These are phyloP conservation scores for Russula sp. DNA, from an alignment of 768 basidiomycete genomes.

Conservation along the genomic window DNA sequence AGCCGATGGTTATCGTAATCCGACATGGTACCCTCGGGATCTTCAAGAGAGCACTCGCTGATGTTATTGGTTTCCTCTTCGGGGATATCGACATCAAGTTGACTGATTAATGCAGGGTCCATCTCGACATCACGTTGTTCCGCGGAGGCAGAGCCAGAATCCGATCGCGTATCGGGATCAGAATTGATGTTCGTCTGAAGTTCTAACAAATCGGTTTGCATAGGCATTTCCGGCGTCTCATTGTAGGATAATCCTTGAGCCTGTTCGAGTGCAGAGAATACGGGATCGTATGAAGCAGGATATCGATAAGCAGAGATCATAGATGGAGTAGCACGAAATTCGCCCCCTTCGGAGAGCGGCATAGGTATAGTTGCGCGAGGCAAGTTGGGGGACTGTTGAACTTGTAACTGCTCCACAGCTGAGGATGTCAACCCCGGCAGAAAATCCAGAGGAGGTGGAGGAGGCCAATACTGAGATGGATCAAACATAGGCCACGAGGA, in stretches of 20 bases:
- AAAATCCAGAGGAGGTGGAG: constrained; percentile 20
- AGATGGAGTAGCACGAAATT: constrained; percentile 17
- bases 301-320: constrained; percentile 26
- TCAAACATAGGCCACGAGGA: constrained; percentile 27
- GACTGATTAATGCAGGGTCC: constrained; percentile 16
- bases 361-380: constrained; percentile 21
- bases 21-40: constrained; percentile 8
- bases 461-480: constrained; percentile 25
- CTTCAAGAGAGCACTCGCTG: constrained; percentile 11
- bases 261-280: constrained; percentile 20
- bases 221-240: constrained; percentile 19
- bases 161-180: constrained; percentile 26
- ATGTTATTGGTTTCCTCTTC: constrained; percentile 12
- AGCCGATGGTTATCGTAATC: constrained; percentile 17
- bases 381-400: constrained; percentile 15
- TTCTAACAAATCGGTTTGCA: constrained; percentile 23
- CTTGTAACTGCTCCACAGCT: constrained; percentile 20
- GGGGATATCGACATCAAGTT: constrained; percentile 3
- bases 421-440: constrained; percentile 18
- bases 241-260: constrained; percentile 17
- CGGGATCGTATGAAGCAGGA: constrained; percentile 24
- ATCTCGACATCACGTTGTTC: constrained; percentile 20
- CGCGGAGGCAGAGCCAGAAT: constrained; percentile 21
- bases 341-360: constrained; percentile 6
- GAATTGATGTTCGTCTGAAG: constrained; percentile 19